Percentiles rank a stretch among this genome's conserved stretches.
Evolutionary conservation across 1,284 basidiomycete genomes (phyloP).

Genomic region (Earliella scabrosa): DNA sequence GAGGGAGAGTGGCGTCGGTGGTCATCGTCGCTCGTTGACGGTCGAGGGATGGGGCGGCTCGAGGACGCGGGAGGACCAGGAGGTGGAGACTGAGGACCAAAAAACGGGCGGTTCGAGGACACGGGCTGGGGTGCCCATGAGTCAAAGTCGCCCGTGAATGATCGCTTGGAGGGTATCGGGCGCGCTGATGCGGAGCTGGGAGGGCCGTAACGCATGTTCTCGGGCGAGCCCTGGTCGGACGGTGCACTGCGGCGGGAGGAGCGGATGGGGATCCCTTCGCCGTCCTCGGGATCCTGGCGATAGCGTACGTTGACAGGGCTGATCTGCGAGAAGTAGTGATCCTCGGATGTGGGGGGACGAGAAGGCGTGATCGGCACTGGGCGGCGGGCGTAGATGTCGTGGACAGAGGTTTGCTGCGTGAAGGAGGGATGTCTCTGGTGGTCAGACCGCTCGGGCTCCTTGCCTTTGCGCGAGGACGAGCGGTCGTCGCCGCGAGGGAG

Average conservation of each 20-base stretch:
- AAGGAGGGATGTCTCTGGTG: slow-evolving; percentile 13
- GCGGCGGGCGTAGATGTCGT: slow-evolving; percentile 22
- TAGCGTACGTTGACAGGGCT: slow-evolving; percentile 10
- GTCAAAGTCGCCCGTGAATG: slow-evolving; percentile 23
- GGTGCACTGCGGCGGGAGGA: slow-evolving; percentile 20
- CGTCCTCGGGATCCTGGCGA: slow-evolving; percentile 21
- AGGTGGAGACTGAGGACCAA: slow-evolving; percentile 16
- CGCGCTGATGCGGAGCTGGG: slow-evolving; percentile 19
- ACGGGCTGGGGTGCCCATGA: slow-evolving; percentile 19
- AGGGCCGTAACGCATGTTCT: slow-evolving; percentile 24
- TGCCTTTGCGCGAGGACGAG: slow-evolving; percentile 17
- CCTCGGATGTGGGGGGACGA: slow-evolving; percentile 13
- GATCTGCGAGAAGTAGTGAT: slow-evolving; percentile 17
- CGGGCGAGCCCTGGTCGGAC: slow-evolving; percentile 30
- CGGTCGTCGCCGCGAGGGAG: slow-evolving; percentile 23
- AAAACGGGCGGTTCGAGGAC: slow-evolving; percentile 6
- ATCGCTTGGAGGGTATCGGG: slow-evolving; percentile 25
- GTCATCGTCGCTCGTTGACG: slow-evolving; percentile 13
- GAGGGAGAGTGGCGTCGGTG: slow-evolving; percentile 21
- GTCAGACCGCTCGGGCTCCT: slow-evolving; percentile 17
- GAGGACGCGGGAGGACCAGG: slow-evolving; percentile 7
- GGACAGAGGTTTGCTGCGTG: slow-evolving; percentile 12
- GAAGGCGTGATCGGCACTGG: slow-evolving; percentile 18
- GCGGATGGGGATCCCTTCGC: slow-evolving; percentile 26
- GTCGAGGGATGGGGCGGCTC: slow-evolving; percentile 22